Evolutionary conservation across 2,329 filamentous ascomycete genomes (phyloP), one percentile per base, ranked within the genome.

Genomic region (Curvularia verruculosa): DNA sequence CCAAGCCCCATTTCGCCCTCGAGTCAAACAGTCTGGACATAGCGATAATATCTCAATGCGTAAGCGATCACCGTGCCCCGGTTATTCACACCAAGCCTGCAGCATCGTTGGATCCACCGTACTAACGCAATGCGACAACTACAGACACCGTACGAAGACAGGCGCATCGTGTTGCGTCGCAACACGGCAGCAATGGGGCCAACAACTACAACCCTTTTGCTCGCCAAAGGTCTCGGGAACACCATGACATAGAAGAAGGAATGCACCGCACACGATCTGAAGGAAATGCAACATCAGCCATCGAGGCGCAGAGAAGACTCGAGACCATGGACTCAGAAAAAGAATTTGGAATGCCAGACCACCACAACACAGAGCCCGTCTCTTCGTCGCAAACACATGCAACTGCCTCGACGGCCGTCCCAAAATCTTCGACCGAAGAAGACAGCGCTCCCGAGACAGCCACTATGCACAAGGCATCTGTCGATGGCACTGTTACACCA

Each of bases 151-250:
- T 77, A 65, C 69, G 73, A 55, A 71, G 67, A 39, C 67, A 75
- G 52, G 75, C 75, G 52, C 68, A 74, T 66, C 71, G 72, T 52
- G 64, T 69, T 43, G 75, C 75, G n/a, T 75, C 72, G 48, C 61
- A 59, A 18, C 59, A 60, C 5, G 61, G 60, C 26, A 59, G 63
- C 5, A 65, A 67, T 53, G 68, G 69, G 15, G 44, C 60, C 10
- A 31, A 61, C 31, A 74, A 74, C 46, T 74, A 70, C 64, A 75
- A 77, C 29, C 73, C 73, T 1, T 76, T 75, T 40, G 72, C 74
- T 19, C 60, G 72, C 28, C 58, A 60, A 39, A 63, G 65, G 29
- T 72, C 72, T 19, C 62, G 64, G 45, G 67, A 69, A 23, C 52
- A 60, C 41, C 24, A 54, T n/a, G 74, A 76, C 54, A 54, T 68